Evolutionary conservation across 192 early-diverging fungal species (phyloP), one percentile per base, ranked within the genome.

Genomic region (Pilaira anomala): DNA sequence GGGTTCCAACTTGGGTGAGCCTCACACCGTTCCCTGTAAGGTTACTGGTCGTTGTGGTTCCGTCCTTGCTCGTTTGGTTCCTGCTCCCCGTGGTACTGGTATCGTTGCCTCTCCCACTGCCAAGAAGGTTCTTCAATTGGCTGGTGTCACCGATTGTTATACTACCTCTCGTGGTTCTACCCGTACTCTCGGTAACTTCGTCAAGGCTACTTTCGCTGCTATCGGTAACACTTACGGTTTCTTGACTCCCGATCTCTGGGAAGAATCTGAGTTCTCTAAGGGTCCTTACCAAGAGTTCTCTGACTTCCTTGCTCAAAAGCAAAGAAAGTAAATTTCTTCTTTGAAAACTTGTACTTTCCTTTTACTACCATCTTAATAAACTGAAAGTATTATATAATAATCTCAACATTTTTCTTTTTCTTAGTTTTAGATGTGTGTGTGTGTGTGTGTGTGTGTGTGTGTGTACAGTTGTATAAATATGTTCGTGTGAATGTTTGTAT

Each of bases 51-150:
- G 92, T 84, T 93, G 91, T 80, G 94, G 96, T 78, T 98, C 94
- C 73, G 86, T 89, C 69, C 78, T 90, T 64, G 85, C 88, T 75
- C 92, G 96, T 79, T 78, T 98, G 30, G 90, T 98, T 72, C 96
- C 96, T 62, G 96, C 96, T 74, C 96, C 96, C 79, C 93, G 96
- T 76, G 96, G 96, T 93, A 98, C 96, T 76, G 94, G 94, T 71
- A 90, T 98, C 63, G 96, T 91, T 76, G 94, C 94, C 77, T 96
- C 94, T 69, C 84, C 90, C 68, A 80, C 89, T 67, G 84, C 94
- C 83, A 98, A 98, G 92, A 96, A 93, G 88, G 86, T 98, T 65
- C 86, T 96, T 67, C 83, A 91, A 82, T 87, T 96, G 65, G 96
- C 96, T 70, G 96, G 96, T 91, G 90, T 98, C 77, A 84, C 85